phyloP scores from a whole-genome alignment of 345 rosid species.

The Eucalyptus leucophloia region DNA sequence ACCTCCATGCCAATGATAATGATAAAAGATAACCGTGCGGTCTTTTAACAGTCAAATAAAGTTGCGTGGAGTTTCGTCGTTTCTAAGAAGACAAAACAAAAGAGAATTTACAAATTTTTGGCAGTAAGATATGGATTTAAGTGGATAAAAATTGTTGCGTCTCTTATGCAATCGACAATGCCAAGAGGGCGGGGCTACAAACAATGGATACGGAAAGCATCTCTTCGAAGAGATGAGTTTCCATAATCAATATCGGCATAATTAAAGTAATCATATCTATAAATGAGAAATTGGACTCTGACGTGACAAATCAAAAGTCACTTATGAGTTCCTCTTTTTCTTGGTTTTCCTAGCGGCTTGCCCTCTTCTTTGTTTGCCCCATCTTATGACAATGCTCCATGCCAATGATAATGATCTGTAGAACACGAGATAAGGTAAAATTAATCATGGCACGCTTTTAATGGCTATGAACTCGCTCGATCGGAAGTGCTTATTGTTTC shows the following conservation, averaged over 20 bases:
- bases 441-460: background rate
- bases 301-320: background rate
- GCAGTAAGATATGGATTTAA: background rate
- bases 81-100: background rate
- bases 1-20: background rate
- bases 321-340: background rate
- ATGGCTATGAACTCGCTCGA: background rate
- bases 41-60: background rate
- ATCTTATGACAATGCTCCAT: background rate
- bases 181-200: background rate
- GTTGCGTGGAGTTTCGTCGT: background rate
- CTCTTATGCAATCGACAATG: background rate
- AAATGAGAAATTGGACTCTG: background rate
- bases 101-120: background rate
- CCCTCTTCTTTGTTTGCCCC: background rate
- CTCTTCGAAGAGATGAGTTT: background rate
- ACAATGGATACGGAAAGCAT: background rate
- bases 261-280: too few relatives aligned
- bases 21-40: background rate
- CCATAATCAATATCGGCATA: too few relatives aligned
- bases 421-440: background rate
- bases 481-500: background rate
- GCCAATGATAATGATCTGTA: background rate
- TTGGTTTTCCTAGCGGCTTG: background rate
- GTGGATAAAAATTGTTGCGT: background rate